A percentile compares a stretch with the other conserved stretches of the same genome.
These are phyloP conservation scores for Porcisia deanei DNA, from an alignment of 208 protist species.

Conservation along the genomic window DNA sequence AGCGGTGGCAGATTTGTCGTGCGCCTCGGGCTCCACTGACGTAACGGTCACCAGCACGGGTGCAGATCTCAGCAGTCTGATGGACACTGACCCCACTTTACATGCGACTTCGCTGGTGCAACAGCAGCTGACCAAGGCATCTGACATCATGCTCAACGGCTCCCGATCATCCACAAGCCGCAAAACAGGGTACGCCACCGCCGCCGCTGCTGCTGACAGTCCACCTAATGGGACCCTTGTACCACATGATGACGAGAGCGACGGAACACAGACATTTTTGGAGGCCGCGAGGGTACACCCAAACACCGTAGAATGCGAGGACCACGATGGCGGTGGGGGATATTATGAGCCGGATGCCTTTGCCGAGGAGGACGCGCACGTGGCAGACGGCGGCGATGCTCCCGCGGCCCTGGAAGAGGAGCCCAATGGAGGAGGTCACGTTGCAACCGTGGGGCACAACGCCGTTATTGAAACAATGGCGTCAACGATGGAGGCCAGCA, in stretches of 20 bases:
- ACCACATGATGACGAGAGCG: neutral
- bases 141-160: neutral
- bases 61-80: neutral
- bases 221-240: neutral
- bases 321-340: constrained; percentile 16
- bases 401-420: neutral
- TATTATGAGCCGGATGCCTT: constrained; percentile 35
- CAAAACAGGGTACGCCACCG: neutral
- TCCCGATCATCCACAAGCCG: neutral
- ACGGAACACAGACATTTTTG: neutral
- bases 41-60: neutral
- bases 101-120: neutral
- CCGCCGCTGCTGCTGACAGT: neutral
- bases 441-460: neutral
- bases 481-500: neutral
- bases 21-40: neutral
- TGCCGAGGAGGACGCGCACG: constrained; percentile 9
- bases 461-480: neutral
- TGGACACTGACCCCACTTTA: neutral
- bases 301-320: neutral
- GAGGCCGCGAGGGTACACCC: neutral
- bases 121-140: neutral
- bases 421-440: neutral
- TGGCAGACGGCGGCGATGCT: neutral
- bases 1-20: neutral